Evolutionary conservation across 176 grass and related monocot species (phyloP).

Genomic region (Paspalum notatum): DNA sequence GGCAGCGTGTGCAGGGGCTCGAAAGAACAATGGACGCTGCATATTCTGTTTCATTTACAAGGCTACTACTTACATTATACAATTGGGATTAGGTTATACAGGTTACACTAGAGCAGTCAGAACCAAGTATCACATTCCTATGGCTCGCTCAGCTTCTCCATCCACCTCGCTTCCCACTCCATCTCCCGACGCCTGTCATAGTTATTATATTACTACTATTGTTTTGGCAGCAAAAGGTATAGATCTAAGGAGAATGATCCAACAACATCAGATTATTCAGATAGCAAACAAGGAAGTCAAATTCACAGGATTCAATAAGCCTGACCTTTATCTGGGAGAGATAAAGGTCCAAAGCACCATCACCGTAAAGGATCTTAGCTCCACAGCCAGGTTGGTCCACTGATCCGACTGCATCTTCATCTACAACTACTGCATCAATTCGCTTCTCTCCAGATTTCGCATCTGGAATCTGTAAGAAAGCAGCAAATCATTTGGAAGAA

Average conservation of each 20-base stretch:
- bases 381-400: slow-evolving; percentile 73
- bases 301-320: slow-evolving; percentile 18
- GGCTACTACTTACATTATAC: slow-evolving; percentile 63
- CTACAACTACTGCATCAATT: slow-evolving; percentile 92
- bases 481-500: slow-evolving; percentile 20
- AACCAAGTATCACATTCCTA: slow-evolving; percentile 75
- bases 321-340: slow-evolving; percentile 57
- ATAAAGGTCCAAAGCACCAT: slow-evolving; percentile 77
- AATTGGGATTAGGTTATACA: slow-evolving; percentile 63
- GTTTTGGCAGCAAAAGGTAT: slow-evolving; percentile 15
- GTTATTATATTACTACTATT: slow-evolving; percentile 28
- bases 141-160: slow-evolving; percentile 76
- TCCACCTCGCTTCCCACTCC: slow-evolving; percentile 67
- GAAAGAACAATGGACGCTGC: slow-evolving; percentile 36
- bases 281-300: not conserved
- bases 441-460: slow-evolving; percentile 72
- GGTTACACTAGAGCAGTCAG: slow-evolving; percentile 51
- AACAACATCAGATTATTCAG: not conserved
- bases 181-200: slow-evolving; percentile 50
- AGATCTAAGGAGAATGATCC: not conserved
- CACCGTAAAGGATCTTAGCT: slow-evolving; percentile 85
- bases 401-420: slow-evolving; percentile 84
- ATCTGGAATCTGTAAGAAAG: slow-evolving; percentile 81
- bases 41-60: slow-evolving; percentile 53
- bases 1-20: not conserved